These are phyloP conservation scores for Polyplosphaeria fusca DNA, from an alignment of 495 filamentous ascomycete genomes.

Conservation along the genomic window DNA sequence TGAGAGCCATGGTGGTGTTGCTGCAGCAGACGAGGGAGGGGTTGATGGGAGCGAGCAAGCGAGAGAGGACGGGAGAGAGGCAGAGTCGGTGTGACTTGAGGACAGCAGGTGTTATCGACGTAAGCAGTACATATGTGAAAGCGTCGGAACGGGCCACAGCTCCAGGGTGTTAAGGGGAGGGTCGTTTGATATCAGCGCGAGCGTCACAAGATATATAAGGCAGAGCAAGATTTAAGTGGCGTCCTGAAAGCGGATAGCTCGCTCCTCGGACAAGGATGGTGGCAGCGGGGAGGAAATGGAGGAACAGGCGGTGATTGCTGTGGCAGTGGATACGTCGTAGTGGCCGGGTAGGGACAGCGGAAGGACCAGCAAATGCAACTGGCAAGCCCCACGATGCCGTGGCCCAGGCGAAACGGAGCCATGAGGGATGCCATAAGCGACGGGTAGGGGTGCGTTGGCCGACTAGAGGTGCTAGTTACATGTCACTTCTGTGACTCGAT, in stretches of 20 bases:
- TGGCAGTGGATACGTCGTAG: slow-evolving; percentile 26
- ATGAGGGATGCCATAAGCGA: slow-evolving; percentile 15
- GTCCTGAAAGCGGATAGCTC: slow-evolving; percentile 29
- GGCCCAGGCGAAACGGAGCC: slow-evolving; percentile 4
- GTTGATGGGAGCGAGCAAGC: neutral
- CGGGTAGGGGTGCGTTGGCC: slow-evolving; percentile 21
- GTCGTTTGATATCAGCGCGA: slow-evolving; percentile 28
- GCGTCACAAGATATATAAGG: slow-evolving; percentile 29
- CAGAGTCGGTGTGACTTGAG: neutral
- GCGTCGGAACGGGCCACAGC: slow-evolving; percentile 7
- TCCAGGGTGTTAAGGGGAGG: slow-evolving; percentile 25
- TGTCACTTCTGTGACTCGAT: slow-evolving; percentile 12
- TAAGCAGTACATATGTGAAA: slow-evolving; percentile 8
- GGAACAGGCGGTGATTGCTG: slow-evolving; percentile 29
- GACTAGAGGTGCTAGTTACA: slow-evolving; percentile 6
- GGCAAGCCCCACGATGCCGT: slow-evolving; percentile 9
- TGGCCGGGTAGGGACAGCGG: slow-evolving; percentile 28
- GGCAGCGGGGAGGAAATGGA: slow-evolving; percentile 31
- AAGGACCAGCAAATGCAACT: slow-evolving; percentile 21
- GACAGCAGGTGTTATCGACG: neutral
- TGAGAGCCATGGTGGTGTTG: slow-evolving; percentile 20
- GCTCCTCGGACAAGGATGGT: slow-evolving; percentile 28
- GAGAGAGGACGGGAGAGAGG: neutral
- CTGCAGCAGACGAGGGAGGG: too few relatives aligned
- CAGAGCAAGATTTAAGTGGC: slow-evolving; percentile 33